Evolutionary conservation across 2,329 filamentous ascomycete species (phyloP).

Genomic region (Trichoderma polysporum): DNA sequence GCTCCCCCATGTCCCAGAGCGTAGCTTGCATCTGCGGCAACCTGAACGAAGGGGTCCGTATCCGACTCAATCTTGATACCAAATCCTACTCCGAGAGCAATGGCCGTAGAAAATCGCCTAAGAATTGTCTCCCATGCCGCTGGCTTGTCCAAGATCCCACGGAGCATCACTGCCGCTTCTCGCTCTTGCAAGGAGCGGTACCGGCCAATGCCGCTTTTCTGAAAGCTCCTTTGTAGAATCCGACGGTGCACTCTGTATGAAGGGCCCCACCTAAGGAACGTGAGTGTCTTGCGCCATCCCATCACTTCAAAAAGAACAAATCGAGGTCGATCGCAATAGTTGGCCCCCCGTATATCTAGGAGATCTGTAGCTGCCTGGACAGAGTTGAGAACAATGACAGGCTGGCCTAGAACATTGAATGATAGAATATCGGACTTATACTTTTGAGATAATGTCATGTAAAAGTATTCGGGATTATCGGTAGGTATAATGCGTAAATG

Average conservation of each 20-base stretch:
- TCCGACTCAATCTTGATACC: conserved; percentile 41
- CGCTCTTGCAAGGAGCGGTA: conserved; percentile 38
- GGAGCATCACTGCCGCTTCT: conserved; percentile 34
- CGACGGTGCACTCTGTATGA: conserved; percentile 45
- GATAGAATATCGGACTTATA: conserved; percentile 48
- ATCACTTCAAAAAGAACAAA: conserved; percentile 45
- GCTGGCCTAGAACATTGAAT: conserved; percentile 36
- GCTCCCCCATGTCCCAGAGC: conserved; percentile 33
- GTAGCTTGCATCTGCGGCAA: conserved; percentile 35
- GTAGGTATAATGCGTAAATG: conserved; percentile 44
- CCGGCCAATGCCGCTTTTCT: conserved; percentile 37
- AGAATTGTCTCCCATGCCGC: conserved; percentile 39
- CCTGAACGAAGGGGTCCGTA: conserved; percentile 41
- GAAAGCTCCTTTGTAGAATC: conserved; percentile 45
- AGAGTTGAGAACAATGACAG: conserved; percentile 46
- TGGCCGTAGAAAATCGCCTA: conserved; percentile 40
- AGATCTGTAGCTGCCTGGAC: conserved; percentile 44
- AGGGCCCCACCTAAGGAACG: conserved; percentile 45
- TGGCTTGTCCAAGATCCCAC: conserved; percentile 34
- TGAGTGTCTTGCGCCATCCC: conserved; percentile 48
- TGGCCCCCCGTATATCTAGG: conserved; percentile 45
- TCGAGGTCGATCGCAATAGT: conserved; percentile 46
- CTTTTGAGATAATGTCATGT: conserved; percentile 39
- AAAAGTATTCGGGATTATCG: conserved; percentile 34
- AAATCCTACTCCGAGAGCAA: conserved; percentile 45